These are phyloP conservation scores for Vicia villosa DNA, from an alignment of 306 rosid species.

Conservation along the genomic window DNA sequence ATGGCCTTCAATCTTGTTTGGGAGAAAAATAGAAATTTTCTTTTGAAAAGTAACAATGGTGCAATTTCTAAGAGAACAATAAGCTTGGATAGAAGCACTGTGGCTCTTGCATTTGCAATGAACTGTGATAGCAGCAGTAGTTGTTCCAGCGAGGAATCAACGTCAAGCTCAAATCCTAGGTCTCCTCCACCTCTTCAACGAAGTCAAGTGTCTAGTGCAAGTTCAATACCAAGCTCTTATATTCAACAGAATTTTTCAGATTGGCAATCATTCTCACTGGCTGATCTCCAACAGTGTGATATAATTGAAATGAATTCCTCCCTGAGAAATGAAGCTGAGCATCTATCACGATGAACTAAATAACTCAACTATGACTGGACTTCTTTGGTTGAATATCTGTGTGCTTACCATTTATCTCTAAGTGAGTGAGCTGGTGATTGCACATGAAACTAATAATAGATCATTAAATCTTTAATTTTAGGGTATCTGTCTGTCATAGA, in stretches of 20 bases:
- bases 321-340: slow-evolving; percentile 18
- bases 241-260: no score
- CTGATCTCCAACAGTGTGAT: not conserved
- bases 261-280: no score
- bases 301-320: not conserved
- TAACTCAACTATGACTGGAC: not conserved
- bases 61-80: slow-evolving; percentile 76
- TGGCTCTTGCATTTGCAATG: slow-evolving; percentile 72
- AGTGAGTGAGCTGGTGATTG: not conserved
- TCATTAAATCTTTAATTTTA: slow-evolving; percentile 4
- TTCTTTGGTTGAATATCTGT: not conserved
- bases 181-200: slow-evolving; percentile 39
- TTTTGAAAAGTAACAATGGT: slow-evolving; percentile 52
- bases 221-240: slow-evolving; percentile 24
- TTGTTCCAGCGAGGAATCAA: slow-evolving; percentile 61
- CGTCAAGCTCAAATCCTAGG: slow-evolving; percentile 37
- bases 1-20: slow-evolving; percentile 57
- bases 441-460: not conserved
- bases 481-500: not conserved
- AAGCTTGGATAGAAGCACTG: slow-evolving; percentile 54
- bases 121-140: slow-evolving; percentile 63
- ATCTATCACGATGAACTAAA: slow-evolving; percentile 33
- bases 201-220: slow-evolving; percentile 7
- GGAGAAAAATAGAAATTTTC: slow-evolving; percentile 57
- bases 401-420: not conserved